Evolutionary conservation across 768 basidiomycete species (phyloP).

Genomic region (Daedaleopsis sinensis): DNA sequence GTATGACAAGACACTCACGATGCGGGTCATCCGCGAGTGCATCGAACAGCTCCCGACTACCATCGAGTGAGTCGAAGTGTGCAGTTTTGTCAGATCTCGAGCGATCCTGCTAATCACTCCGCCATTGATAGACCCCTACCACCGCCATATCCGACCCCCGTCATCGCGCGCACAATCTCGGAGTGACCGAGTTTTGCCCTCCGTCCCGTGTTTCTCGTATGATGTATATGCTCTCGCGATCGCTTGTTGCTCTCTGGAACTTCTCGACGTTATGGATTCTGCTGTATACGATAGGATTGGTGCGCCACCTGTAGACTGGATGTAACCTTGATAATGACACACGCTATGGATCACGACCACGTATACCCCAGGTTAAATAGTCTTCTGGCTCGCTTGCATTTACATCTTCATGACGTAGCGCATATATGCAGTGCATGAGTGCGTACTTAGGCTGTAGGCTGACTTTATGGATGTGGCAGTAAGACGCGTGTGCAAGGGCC

Average conservation of each 20-base stretch:
- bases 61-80: slow-evolving; percentile 29
- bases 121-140: background rate
- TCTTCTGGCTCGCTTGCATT: too few species aligned
- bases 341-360: too few species aligned
- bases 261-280: background rate
- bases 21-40: slow-evolving; percentile 57
- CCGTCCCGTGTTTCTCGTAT: background rate
- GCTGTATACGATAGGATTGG: too few species aligned
- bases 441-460: too few species aligned
- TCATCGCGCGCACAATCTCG: slow-evolving; percentile 1
- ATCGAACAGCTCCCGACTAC: slow-evolving; percentile 51
- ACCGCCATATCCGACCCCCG: slow-evolving; percentile 1
- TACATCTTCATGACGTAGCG: too few species aligned
- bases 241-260: background rate
- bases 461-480: too few species aligned
- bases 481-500: too few species aligned
- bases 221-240: background rate
- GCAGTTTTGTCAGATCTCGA: background rate
- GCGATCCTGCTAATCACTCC: background rate
- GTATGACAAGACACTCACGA: slow-evolving; percentile 58
- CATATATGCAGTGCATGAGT: too few species aligned
- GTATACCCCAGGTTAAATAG: too few species aligned
- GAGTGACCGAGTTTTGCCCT: background rate
- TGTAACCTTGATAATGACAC: too few species aligned
- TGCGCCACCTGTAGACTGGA: too few species aligned